Evolutionary conservation across 495 filamentous ascomycete species (phyloP).

Genomic region (Aspergillus ostianus): DNA sequence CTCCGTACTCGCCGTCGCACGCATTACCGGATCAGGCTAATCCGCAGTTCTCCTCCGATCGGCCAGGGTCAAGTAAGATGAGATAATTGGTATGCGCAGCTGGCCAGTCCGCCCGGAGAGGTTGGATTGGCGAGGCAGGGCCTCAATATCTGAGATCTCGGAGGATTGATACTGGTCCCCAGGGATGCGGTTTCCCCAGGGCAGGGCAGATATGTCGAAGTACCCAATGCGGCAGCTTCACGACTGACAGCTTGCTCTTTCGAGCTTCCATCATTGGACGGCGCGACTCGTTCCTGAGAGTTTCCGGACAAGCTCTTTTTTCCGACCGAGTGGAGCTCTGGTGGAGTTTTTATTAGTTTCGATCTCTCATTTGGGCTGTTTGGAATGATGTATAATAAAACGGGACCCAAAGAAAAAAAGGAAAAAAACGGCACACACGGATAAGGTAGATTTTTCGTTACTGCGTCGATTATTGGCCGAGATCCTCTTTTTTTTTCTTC

Average conservation of each 20-base stretch:
- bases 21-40: constrained; percentile 11
- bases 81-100: neutral
- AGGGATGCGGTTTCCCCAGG: neutral
- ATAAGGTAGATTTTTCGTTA: neutral
- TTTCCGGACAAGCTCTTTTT: constrained; percentile 33
- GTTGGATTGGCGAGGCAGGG: neutral
- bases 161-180: neutral
- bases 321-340: constrained; percentile 34
- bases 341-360: constrained; percentile 32
- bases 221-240: neutral
- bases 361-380: constrained; percentile 30
- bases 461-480: neutral
- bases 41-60: neutral
- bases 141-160: neutral
- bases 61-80: neutral
- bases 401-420: constrained; percentile 10
- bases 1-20: neutral
- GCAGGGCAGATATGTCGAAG: neutral
- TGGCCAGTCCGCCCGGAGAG: too few species aligned
- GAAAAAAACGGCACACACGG: constrained; percentile 20
- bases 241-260: constrained; percentile 11
- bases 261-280: neutral
- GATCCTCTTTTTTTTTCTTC: neutral
- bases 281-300: constrained; percentile 15
- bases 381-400: constrained; percentile 20